Evolutionary conservation across 1,284 basidiomycete species (phyloP), one percentile per base, ranked within the genome.

Genomic region (Mycosarcoma mackinlayi): DNA sequence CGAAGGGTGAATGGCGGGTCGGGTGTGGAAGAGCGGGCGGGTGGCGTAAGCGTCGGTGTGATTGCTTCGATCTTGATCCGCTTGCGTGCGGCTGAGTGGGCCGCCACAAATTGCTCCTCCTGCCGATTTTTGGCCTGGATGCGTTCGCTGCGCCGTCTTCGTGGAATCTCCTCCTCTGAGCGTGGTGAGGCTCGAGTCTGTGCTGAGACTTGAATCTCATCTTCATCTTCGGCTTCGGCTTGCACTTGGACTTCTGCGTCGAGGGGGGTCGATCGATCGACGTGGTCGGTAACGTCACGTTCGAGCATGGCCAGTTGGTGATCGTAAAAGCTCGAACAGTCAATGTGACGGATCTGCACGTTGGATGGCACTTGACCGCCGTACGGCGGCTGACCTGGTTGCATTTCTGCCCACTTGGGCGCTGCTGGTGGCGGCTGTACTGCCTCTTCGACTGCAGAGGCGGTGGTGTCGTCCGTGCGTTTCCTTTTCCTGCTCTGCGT

Each of bases 291-390:
- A n/a, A n/a, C n/a, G n/a, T n/a, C n/a, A n/a, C n/a, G 18, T 40
- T 62, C 44, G 10, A 65, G 21, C 28, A 19, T 34, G 4, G 21
- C 47, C 14, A 55, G 1, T 27, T 52, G 31, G 0, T 21, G 13
- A 13, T 66, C 56, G 41, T 66, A 66, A 46, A 66, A 18, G 37
- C n/a, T n/a, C 55, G 37, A n/a, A 25, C 63, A 66, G 21, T 66
- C 63, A 13, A 66, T 30, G 18, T 66, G 63, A 4, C 56, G 28
- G 0, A 66, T 38, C 10, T 18, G 9, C 16, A 66, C 30, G 6
- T 52, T 39, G 7, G 14, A 27, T 2, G 61, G 61, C 7, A 64
- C 25, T 8, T 38, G 27, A 8, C 28, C 61, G 9, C 40, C 61
- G 16, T 47, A 52, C 11, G 48, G 44, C 9, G 52, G 16, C 4